phyloP scores from a whole-genome alignment of 2,329 filamentous ascomycete species.

The Colletotrichum sp. region DNA sequence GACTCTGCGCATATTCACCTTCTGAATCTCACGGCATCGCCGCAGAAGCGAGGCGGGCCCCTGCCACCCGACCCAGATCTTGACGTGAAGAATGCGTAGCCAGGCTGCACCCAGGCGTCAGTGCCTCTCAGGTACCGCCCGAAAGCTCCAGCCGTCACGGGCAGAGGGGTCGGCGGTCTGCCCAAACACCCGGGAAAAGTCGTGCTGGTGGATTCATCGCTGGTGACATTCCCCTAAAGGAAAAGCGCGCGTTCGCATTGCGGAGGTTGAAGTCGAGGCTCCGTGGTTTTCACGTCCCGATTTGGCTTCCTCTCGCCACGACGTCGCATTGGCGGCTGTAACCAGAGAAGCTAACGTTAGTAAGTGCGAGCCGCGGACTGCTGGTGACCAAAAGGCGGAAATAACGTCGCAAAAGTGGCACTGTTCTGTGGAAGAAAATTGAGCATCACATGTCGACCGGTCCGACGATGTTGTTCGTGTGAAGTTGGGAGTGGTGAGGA shows the following conservation, averaged over 20 bases:
- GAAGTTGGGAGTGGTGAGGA: not conserved
- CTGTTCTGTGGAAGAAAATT: not conserved
- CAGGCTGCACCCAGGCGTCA: not conserved
- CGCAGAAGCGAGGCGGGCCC: conserved; percentile 1
- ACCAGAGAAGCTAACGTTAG: not conserved
- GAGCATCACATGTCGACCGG: not conserved
- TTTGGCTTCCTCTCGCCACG: conserved; percentile 9
- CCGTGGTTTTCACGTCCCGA: conserved; percentile 21
- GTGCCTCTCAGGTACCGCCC: not conserved
- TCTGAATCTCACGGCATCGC: not conserved
- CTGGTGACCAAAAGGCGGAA: not conserved
- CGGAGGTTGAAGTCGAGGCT: conserved; percentile 17
- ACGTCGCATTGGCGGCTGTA: not conserved
- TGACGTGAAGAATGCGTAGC: not conserved
- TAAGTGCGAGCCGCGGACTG: not conserved
- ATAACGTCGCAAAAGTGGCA: not conserved
- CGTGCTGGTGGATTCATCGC: not conserved
- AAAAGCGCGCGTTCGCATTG: not conserved
- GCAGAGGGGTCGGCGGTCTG: not conserved
- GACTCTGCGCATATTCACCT: not conserved
- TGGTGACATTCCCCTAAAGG: conserved; percentile 6
- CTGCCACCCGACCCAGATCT: not conserved
- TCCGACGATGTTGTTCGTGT: not conserved
- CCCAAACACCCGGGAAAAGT: not conserved
- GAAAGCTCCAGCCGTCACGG: not conserved